Conservation (phyloP, 352 stramenopile species). For the Hyaloperonospora brassicae region DNA sequence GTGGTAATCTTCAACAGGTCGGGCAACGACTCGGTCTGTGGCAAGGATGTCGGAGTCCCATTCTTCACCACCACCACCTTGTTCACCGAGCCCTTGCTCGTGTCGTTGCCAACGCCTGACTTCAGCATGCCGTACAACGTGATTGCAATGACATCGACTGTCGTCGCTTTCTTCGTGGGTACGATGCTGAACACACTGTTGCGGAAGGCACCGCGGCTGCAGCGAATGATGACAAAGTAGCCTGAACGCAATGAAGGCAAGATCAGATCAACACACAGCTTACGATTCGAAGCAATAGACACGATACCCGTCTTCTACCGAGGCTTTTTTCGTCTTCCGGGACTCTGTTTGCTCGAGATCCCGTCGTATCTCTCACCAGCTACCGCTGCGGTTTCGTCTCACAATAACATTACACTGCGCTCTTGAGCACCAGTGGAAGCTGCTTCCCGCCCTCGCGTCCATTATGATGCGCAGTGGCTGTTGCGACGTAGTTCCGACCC, state of each 20-base stretch:
- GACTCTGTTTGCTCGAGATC: too few relatives aligned
- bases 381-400: too few relatives aligned
- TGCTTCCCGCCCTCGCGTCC: slow-evolving; percentile 16
- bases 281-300: slow-evolving; percentile 23
- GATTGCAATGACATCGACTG: slow-evolving; percentile 86
- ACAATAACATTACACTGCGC: too few relatives aligned
- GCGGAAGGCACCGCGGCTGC: slow-evolving; percentile 55
- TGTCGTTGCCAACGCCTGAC: slow-evolving; percentile 77
- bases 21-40: slow-evolving; percentile 5
- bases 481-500: slow-evolving; percentile 22
- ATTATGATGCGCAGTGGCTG: slow-evolving; percentile 8
- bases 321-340: neutral
- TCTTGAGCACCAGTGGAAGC: slow-evolving; percentile 1
- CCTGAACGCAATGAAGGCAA: slow-evolving; percentile 12
- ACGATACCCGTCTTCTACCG: slow-evolving; percentile 18
- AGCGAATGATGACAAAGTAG: slow-evolving; percentile 48
- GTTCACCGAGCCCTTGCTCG: slow-evolving; percentile 76
- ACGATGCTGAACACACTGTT: slow-evolving; percentile 78
- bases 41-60: slow-evolving; percentile 3
- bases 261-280: slow-evolving; percentile 7
- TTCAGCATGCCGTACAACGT: slow-evolving; percentile 90
- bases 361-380: too few relatives aligned
- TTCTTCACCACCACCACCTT: slow-evolving; percentile 32
- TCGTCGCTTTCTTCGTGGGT: slow-evolving; percentile 81
- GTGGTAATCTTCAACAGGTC: slow-evolving; percentile 38